Conservation (phyloP, 1,139 yeast species). For the Wickerhamiella infanticola region DNA sequence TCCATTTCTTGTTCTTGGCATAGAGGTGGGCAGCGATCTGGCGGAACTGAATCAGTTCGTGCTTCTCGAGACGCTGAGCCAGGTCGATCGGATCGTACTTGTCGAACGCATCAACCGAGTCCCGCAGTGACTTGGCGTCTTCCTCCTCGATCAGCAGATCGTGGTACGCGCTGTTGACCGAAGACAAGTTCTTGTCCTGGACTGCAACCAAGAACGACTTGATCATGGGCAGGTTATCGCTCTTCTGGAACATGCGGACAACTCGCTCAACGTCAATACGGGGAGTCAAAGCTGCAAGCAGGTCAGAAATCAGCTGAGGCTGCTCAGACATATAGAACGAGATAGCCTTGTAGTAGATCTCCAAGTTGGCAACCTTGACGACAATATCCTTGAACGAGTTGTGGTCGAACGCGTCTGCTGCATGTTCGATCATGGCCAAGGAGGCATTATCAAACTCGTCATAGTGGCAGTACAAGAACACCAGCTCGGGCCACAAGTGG, state of each 20-base stretch:
- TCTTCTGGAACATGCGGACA: conserved; percentile 84
- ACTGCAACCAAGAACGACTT: conserved; percentile 90
- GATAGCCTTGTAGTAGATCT: conserved; percentile 92
- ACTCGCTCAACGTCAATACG: conserved; percentile 91
- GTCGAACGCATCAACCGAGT: conserved; percentile 79
- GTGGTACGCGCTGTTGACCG: conserved; percentile 91
- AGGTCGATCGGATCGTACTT: conserved; percentile 84
- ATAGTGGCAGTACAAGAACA: conserved; percentile 91
- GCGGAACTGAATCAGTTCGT: conserved; percentile 79
- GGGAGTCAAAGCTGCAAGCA: conserved; percentile 73
- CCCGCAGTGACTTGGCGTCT: conserved; percentile 77
- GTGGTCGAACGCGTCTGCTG: conserved; percentile 90
- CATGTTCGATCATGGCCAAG: conserved; percentile 90
- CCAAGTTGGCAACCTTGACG: conserved; percentile 90
- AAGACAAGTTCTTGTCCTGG: conserved; percentile 74
- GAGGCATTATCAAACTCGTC: conserved; percentile 99
- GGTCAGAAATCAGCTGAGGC: conserved; percentile 79
- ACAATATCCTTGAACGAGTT: conserved; percentile 84
- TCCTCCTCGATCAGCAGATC: conserved; percentile 92
- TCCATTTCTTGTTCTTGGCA: conserved; percentile 88
- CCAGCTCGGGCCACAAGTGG: conserved; percentile 91
- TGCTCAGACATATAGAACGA: conserved; percentile 86
- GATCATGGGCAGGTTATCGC: conserved; percentile 90
- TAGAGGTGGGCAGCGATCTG: conserved; percentile 89
- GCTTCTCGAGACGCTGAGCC: conserved; percentile 87